A percentile compares a stretch with the other conserved stretches of the same genome.
phyloP scores from a whole-genome alignment of 2,329 filamentous ascomycete genomes.

The Didymosphaeria variabile region DNA sequence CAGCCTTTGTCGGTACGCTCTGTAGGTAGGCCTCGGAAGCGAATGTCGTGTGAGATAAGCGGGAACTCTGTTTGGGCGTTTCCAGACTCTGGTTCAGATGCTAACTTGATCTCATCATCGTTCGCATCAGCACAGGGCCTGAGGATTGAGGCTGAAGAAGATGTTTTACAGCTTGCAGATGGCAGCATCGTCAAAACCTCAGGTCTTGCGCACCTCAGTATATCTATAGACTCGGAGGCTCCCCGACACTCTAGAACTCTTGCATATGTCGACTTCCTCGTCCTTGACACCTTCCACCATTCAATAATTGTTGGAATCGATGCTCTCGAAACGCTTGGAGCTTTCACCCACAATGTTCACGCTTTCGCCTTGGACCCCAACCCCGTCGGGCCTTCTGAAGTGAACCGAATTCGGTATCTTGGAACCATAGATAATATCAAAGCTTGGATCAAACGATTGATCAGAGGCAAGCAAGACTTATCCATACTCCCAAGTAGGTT shows the following conservation, averaged over 20 bases:
- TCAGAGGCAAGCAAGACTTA: too few relatives aligned
- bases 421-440: constrained; percentile 7
- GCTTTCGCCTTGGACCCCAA: background rate
- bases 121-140: background rate
- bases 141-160: too few relatives aligned
- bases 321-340: background rate
- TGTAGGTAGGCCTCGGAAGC: constrained; percentile 2
- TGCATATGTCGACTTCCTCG: background rate
- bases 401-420: background rate
- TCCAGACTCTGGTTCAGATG: background rate
- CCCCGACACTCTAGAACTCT: background rate
- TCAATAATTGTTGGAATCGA: background rate
- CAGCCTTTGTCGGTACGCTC: constrained; percentile 16
- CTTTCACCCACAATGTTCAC: background rate
- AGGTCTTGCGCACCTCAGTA: background rate
- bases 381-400: background rate
- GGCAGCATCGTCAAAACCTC: background rate
- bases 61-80: background rate
- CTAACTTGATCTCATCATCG: background rate
- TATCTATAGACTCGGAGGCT: background rate
- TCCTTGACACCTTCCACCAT: background rate
- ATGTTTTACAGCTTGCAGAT: background rate
- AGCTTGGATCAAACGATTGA: constrained; percentile 5
- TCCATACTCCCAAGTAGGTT: too few relatives aligned
- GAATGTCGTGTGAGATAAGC: background rate